Evolutionary conservation across 768 basidiomycete species (phyloP), one percentile per base, ranked within the genome.

Genomic region (Auricularia cornea): DNA sequence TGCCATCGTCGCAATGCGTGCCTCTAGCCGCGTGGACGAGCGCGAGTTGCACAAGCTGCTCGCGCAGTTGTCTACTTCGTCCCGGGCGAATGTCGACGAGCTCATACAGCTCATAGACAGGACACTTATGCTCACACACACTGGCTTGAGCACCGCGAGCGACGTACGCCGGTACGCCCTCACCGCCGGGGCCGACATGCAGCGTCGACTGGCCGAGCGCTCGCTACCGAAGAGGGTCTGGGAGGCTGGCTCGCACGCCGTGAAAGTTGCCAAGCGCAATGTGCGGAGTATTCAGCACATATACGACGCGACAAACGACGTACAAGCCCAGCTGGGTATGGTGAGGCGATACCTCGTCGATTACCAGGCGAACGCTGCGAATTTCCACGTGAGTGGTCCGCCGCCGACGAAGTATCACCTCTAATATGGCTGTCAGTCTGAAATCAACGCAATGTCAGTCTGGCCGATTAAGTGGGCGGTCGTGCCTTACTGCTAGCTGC

Each of bases 181-280:
- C 28, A 26, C 54, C 12, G 23, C 30, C 26, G 30, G 30, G 33
- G 20, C 33, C n/a, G 30, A 56, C 31, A 18, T 62, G 30, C 32
- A 59, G 32, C 28, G 62, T 31, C 32, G 62, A 32, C 54, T 62
- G 2, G 16, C 57, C 33, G 62, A 56, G 54, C 30, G 62, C 51
- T 32, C 62, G 52, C 31, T 52, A n/a, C 32, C 52, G 62, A 4
- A 59, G 62, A n/a, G 38, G 18, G 52, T 52, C 40, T 52, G 62
- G 52, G 56, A 62, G 23, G 54, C 20, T 26, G 51, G 31, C 54
- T 57, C 54, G 54, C 54, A 57, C 26, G 54, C 54, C 8, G 54
- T 57, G 10, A 16, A 31, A 10, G 18, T 57, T 8, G 54, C 54
- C 26, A 31, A 57, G 54, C 16, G 28, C 26, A 57, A 57, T 20